Conservation (phyloP, 176 grass and related monocot genomes). For the Melocanna baccifera region DNA sequence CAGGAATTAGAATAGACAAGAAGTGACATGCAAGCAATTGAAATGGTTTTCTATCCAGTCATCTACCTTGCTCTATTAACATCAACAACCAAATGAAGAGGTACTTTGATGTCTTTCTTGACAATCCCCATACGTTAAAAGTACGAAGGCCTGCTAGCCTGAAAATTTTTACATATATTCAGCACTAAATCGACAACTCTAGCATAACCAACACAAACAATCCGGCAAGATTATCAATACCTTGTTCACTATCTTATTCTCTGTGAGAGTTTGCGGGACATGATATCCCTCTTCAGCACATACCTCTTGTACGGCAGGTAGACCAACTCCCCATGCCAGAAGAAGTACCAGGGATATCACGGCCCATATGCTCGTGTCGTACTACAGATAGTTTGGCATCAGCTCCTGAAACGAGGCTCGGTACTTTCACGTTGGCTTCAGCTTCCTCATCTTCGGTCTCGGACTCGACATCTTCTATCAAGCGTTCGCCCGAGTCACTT, state of each 20-base stretch:
- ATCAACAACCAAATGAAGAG: constrained; percentile 64
- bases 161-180: background rate
- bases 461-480: constrained; percentile 42
- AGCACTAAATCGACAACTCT: background rate
- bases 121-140: constrained; percentile 44
- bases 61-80: constrained; percentile 67
- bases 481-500: constrained; percentile 38
- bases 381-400: constrained; percentile 44
- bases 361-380: constrained; percentile 64
- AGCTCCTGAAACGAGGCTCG: constrained; percentile 67
- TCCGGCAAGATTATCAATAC: constrained; percentile 17
- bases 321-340: constrained; percentile 62
- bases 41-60: background rate
- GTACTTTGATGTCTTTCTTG: constrained; percentile 52
- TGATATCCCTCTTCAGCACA: constrained; percentile 56
- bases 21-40: background rate
- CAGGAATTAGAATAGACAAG: background rate
- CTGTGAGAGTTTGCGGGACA: constrained; percentile 49
- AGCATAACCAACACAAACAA: background rate
- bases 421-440: constrained; percentile 32
- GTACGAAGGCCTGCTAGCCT: constrained; percentile 55
- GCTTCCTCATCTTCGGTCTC: constrained; percentile 38
- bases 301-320: constrained; percentile 73
- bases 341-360: constrained; percentile 68
- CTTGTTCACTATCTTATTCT: constrained; percentile 58